A percentile compares a stretch with the other conserved stretches of the same genome.
These are phyloP conservation scores for Yarrowia keelungensis DNA, from an alignment of 805 yeast species.

Conservation along the genomic window DNA sequence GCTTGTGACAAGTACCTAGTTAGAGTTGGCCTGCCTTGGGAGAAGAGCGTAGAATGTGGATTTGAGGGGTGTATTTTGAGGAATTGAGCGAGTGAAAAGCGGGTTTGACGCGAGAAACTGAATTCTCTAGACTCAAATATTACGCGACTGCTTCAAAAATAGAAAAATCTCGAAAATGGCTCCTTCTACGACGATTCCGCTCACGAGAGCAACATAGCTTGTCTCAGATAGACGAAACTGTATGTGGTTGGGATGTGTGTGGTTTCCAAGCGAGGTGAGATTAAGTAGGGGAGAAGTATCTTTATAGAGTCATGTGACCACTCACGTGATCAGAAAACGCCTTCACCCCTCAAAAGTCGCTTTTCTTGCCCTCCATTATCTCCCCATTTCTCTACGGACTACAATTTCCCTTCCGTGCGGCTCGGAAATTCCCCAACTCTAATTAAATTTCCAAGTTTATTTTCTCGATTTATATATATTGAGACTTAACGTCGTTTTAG, in stretches of 20 bases:
- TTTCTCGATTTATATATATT: constrained; percentile 11
- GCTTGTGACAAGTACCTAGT: constrained; percentile 20
- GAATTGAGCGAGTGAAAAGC: not conserved
- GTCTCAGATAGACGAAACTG: constrained; percentile 16
- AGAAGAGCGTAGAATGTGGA: constrained; percentile 18
- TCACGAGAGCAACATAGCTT: not conserved
- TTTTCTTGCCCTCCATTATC: too few species aligned
- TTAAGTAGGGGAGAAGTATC: not conserved
- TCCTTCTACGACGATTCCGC: too few species aligned
- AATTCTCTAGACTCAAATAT: not conserved
- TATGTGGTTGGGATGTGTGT: not conserved
- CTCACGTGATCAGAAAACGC: not conserved
- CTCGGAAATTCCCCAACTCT: not conserved
- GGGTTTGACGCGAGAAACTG: not conserved
- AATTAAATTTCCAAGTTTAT: constrained; percentile 15
- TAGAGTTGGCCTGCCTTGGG: constrained; percentile 22
- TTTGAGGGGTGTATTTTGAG: not conserved
- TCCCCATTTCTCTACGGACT: too few species aligned
- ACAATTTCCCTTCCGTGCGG: not conserved
- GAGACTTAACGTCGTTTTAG: not conserved
- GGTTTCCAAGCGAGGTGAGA: not conserved
- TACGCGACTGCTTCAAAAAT: not conserved
- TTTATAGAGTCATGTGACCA: not conserved
- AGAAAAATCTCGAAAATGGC: not conserved
- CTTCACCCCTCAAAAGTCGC: too few species aligned